Conservation (phyloP, 2,329 filamentous ascomycete species). For the Pseudocercospora eumusae region DNA sequence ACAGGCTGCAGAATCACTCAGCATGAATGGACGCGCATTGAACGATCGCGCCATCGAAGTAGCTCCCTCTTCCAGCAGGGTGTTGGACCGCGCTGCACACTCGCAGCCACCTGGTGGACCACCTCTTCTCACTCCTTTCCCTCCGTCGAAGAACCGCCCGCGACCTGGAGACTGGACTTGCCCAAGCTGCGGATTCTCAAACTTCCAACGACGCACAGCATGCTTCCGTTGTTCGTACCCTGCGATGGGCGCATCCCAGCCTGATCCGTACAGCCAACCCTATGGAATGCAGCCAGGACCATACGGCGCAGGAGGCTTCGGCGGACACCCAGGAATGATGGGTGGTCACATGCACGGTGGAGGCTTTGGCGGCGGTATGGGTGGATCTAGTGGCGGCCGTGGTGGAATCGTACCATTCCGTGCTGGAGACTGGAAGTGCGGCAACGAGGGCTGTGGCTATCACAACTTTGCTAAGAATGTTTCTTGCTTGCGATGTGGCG, state of each 20-base stretch:
- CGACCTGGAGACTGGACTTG: constrained; percentile 98
- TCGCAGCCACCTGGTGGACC: constrained; percentile 40
- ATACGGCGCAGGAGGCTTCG: constrained; percentile 45
- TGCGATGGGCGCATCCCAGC: constrained; percentile 74
- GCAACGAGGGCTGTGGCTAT: constrained; percentile 94
- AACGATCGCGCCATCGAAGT: constrained; percentile 99
- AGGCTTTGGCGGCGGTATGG: constrained; percentile 44
- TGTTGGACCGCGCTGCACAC: constrained; percentile 91
- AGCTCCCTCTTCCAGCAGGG: constrained; percentile 93
- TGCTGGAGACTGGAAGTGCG: constrained; percentile 98
- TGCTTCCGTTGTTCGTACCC: constrained; percentile 99
- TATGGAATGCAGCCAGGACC: constrained; percentile 47
- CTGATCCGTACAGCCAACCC: constrained; percentile 57
- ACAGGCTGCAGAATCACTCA: constrained; percentile 92
- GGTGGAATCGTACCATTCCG: constrained; percentile 86
- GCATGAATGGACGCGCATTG: constrained; percentile 97
- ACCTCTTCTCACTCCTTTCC: constrained; percentile 87
- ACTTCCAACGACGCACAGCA: constrained; percentile 96
- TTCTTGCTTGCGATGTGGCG: constrained; percentile 93
- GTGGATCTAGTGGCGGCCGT: constrained; percentile 60
- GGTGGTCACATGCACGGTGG: constrained; percentile 65
- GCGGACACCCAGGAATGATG: constrained; percentile 70
- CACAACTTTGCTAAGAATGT: constrained; percentile 99
- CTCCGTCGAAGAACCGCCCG: constrained; percentile 96
- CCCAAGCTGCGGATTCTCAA: constrained; percentile 97